Evolutionary conservation across 768 basidiomycete genomes (phyloP).

Genomic region (Chalciporus piperatus): DNA sequence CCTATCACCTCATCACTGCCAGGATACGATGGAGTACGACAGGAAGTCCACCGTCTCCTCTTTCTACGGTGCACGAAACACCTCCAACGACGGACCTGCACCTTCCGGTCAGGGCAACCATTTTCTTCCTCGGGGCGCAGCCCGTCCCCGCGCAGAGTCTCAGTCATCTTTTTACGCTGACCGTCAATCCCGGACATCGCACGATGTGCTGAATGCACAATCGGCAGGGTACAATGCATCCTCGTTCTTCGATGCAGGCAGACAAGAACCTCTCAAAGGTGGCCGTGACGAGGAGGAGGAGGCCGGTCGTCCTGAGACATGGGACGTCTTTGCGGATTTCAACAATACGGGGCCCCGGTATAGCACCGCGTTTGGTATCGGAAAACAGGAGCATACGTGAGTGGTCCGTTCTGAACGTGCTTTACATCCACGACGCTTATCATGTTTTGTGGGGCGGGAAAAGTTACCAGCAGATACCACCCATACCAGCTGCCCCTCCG

Average conservation of each 20-base stretch:
- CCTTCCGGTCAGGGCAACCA: conserved; percentile 19
- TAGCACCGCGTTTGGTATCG: conserved; percentile 55
- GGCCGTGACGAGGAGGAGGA: conserved; percentile 71
- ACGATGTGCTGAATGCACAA: conserved; percentile 46
- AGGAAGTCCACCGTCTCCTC: conserved; percentile 78
- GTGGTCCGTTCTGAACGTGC: conserved; percentile 18
- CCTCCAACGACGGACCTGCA: conserved; percentile 47
- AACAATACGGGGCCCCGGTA: conserved; percentile 83
- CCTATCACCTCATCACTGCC: no score
- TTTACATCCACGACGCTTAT: conserved; percentile 2
- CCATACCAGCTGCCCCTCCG: conserved; percentile 17
- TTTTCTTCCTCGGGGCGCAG: conserved; percentile 28
- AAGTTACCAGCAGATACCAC: conserved; percentile 48
- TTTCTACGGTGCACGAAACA: conserved; percentile 68
- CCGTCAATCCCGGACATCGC: conserved; percentile 38
- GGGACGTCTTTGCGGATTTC: conserved; percentile 88
- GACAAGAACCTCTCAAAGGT: conserved; percentile 75
- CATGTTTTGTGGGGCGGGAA: conserved; percentile 2
- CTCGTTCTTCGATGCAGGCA: conserved; percentile 65
- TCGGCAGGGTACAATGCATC: conserved; percentile 73
- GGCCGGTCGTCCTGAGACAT: conserved; percentile 42
- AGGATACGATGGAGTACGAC: conserved; percentile 64
- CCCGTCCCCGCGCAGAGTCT: conserved; percentile 57
- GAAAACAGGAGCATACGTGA: conserved; percentile 45
- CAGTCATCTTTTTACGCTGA: conserved; percentile 66